A percentile compares a stretch with the other conserved stretches of the same genome.
Evolutionary conservation across 495 filamentous ascomycete species (phyloP).

Genomic region (Hypoxylon rickii): DNA sequence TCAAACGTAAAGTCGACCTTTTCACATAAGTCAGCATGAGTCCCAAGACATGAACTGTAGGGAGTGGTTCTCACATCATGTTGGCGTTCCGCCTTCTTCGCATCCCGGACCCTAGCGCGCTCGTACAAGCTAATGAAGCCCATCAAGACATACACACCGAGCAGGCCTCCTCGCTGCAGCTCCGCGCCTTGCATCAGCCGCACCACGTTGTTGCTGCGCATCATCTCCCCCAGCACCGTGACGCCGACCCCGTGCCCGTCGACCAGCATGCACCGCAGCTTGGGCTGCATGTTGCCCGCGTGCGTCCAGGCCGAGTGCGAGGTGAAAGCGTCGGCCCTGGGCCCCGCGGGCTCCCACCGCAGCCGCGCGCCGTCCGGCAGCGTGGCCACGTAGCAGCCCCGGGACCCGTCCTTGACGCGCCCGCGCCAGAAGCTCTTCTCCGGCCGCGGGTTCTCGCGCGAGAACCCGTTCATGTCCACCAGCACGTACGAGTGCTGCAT

Average conservation of each 20-base stretch:
- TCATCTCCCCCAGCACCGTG: slow-evolving; percentile 12
- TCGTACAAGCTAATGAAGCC: slow-evolving; percentile 17
- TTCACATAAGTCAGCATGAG: background rate
- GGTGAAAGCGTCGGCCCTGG: too few species aligned
- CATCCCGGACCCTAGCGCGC: slow-evolving; percentile 6
- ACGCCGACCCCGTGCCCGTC: background rate
- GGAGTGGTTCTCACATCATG: background rate
- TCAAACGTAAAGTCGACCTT: slow-evolving; percentile 11
- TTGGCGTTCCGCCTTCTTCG: slow-evolving; percentile 2
- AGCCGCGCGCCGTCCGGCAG: slow-evolving; percentile 3
- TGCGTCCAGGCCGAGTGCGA: too few species aligned
- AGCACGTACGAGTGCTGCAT: slow-evolving; percentile 3
- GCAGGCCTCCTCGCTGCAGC: background rate
- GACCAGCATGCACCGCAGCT: slow-evolving; percentile 13
- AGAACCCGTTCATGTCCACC: background rate
- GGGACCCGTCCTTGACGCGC: slow-evolving; percentile 4
- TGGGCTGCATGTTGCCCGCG: background rate
- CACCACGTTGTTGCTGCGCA: slow-evolving; percentile 14
- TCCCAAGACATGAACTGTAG: too few species aligned
- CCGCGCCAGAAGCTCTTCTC: slow-evolving; percentile 1
- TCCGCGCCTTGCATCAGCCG: background rate
- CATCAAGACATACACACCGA: slow-evolving; percentile 11
- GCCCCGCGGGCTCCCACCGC: slow-evolving; percentile 6
- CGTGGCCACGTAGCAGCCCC: slow-evolving; percentile 8
- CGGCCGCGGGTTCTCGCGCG: background rate